Evolutionary conservation across 73 alveolate genomes (phyloP).

Genomic region (Tetrahymena malaccensis): DNA sequence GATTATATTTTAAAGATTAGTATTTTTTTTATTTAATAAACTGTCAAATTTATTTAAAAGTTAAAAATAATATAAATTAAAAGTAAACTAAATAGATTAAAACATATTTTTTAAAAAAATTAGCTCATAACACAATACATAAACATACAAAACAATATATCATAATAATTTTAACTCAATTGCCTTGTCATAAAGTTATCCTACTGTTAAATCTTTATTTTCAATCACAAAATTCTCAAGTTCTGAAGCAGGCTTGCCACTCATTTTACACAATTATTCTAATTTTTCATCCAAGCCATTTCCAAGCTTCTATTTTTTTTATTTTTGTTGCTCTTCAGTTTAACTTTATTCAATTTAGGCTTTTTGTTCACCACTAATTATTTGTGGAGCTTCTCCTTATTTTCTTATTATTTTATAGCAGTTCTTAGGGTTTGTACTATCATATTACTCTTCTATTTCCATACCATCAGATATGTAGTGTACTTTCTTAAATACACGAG

Average conservation of each 20-base stretch:
- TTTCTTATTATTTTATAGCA: neutral
- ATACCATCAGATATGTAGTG: neutral
- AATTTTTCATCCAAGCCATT: neutral
- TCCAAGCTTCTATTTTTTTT: neutral
- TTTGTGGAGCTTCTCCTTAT: neutral
- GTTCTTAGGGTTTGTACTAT: neutral
- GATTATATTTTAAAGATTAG: too few relatives aligned
- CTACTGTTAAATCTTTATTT: neutral
- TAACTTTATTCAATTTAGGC: neutral
- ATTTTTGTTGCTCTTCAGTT: neutral
- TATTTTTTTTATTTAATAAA: too few relatives aligned
- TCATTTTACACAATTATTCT: neutral
- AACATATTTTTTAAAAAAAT: neutral
- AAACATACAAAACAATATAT: neutral
- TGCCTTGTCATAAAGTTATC: neutral
- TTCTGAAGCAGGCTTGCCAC: neutral
- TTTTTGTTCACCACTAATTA: neutral
- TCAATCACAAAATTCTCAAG: neutral
- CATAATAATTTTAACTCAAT: neutral
- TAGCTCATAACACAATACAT: neutral
- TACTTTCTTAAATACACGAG: neutral
- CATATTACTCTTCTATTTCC: neutral
- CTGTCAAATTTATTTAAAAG: too few relatives aligned
- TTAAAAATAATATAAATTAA: too few relatives aligned
- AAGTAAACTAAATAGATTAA: too few relatives aligned